phyloP scores from a whole-genome alignment of 306 rosid species.

The Nissolia schottii region DNA sequence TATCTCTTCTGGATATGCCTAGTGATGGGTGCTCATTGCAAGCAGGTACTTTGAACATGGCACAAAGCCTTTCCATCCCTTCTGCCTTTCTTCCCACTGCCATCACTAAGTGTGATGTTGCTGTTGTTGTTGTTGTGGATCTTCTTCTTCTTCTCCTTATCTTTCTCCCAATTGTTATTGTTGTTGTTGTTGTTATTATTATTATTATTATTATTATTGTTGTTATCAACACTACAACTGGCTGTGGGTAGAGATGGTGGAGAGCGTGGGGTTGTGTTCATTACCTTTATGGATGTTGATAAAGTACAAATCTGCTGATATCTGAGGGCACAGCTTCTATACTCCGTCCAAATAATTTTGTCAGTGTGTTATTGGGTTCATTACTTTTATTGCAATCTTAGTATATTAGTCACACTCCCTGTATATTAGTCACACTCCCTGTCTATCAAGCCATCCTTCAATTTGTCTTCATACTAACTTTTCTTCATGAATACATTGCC shows the following conservation, averaged over 20 bases:
- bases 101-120: neutral
- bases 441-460: too few relatives aligned
- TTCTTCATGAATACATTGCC: neutral
- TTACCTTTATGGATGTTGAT: slow-evolving; percentile 13
- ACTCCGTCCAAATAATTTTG: neutral
- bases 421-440: too few relatives aligned
- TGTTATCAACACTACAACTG: neutral
- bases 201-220: neutral
- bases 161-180: neutral
- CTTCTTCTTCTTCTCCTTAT: neutral
- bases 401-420: neutral
- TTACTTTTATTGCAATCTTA: neutral
- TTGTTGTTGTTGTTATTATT: neutral
- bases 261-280: slow-evolving; percentile 5
- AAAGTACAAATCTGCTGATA: neutral
- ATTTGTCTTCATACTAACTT: too few relatives aligned
- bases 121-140: neutral
- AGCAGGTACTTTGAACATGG: slow-evolving; percentile 5
- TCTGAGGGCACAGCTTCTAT: slow-evolving; percentile 42
- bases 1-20: slow-evolving; percentile 13
- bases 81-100: slow-evolving; percentile 27
- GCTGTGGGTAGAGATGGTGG: slow-evolving; percentile 25
- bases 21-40: slow-evolving; percentile 23
- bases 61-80: slow-evolving; percentile 16
- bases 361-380: neutral